These are phyloP conservation scores for Austroboletus novae-zelandiae DNA, from an alignment of 1,284 basidiomycete species.

Conservation along the genomic window DNA sequence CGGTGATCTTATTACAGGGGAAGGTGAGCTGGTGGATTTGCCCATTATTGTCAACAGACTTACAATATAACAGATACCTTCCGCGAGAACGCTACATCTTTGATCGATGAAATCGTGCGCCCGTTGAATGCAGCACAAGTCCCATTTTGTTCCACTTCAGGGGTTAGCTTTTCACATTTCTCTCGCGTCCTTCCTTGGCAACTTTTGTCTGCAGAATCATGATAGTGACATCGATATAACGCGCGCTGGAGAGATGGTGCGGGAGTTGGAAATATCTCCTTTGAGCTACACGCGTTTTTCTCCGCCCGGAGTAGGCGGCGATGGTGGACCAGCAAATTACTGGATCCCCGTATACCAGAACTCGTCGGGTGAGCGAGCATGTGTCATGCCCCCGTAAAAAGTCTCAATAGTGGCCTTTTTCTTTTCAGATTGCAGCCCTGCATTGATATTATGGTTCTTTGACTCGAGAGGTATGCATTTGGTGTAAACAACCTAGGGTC, in stretches of 20 bases:
- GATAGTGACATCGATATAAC: conserved; percentile 69
- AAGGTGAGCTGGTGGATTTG: conserved; percentile 40
- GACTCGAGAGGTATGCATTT: conserved; percentile 56
- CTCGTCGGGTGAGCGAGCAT: conserved; percentile 24
- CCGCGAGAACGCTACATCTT: conserved; percentile 48
- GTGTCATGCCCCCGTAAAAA: neutral
- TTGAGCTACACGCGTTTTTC: conserved; percentile 60
- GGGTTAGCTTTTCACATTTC: conserved; percentile 38
- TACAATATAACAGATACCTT: conserved; percentile 51
- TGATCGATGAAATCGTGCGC: conserved; percentile 49
- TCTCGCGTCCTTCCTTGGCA: neutral
- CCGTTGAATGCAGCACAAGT: conserved; percentile 46
- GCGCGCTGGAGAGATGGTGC: conserved; percentile 55
- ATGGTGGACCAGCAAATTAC: conserved; percentile 60
- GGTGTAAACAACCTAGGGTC: neutral
- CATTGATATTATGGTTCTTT: conserved; percentile 65
- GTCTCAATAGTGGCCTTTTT: neutral
- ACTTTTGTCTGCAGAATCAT: conserved; percentile 49
- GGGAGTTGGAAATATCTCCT: conserved; percentile 54
- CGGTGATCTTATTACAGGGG: conserved; percentile 67
- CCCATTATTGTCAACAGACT: neutral
- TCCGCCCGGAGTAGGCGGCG: conserved; percentile 58
- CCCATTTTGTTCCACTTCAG: conserved; percentile 57
- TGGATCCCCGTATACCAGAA: conserved; percentile 60
- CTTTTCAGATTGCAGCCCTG: conserved; percentile 43